Conservation (phyloP, 1,284 basidiomycete genomes). For the Ganoderma leucocontextum region DNA sequence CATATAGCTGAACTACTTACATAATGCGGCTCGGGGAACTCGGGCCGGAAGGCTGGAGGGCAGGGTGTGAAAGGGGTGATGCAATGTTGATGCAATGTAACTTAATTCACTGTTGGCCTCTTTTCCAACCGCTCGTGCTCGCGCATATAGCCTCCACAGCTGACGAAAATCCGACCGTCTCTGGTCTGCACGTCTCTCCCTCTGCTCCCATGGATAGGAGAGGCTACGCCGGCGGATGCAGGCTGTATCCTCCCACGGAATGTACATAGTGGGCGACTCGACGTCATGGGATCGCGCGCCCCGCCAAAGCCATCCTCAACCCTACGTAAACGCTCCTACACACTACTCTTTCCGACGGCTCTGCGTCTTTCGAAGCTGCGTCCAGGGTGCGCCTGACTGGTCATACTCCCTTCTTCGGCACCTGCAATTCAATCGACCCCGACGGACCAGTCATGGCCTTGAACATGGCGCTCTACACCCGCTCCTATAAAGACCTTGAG, state of each 20-base stretch:
- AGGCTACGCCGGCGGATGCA: background rate
- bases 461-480: constrained; percentile 19
- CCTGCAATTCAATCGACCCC: background rate
- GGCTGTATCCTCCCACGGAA: constrained; percentile 3
- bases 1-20: too few species aligned
- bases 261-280: background rate
- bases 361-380: constrained; percentile 3
- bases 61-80: too few species aligned
- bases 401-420: constrained; percentile 5
- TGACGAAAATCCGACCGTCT: background rate
- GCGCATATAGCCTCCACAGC: background rate
- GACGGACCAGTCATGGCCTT: constrained; percentile 7
- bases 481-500: constrained; percentile 22
- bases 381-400: constrained; percentile 17
- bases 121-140: too few species aligned
- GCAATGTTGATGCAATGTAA: too few species aligned
- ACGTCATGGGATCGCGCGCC: constrained; percentile 10
- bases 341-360: background rate
- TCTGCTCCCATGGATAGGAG: background rate
- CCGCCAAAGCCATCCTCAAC: background rate
- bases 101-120: too few species aligned
- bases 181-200: background rate
- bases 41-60: too few species aligned
- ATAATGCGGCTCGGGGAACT: too few species aligned
- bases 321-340: constrained; percentile 6